These are phyloP conservation scores for Sporisorium sorghi DNA, from an alignment of 1,284 basidiomycete species.

Conservation along the genomic window DNA sequence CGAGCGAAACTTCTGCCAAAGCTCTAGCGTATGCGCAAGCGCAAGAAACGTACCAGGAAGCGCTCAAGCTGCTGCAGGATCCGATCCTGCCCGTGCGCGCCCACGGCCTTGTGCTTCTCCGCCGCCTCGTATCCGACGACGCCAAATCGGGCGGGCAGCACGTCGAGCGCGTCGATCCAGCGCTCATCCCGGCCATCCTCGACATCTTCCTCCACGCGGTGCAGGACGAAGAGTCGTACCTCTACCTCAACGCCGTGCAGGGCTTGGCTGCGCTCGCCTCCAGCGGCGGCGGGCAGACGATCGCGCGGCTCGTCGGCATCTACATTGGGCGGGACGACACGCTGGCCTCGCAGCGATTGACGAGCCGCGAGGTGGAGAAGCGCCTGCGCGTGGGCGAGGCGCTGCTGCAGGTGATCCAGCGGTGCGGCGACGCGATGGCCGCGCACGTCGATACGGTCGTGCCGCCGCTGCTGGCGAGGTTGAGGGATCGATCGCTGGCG, in stretches of 20 bases:
- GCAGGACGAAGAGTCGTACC: constrained; percentile 92
- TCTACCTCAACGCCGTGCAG: constrained; percentile 92
- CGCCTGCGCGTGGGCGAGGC: constrained; percentile 89
- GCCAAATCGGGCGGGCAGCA: constrained; percentile 25
- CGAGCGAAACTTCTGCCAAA: constrained; percentile 49
- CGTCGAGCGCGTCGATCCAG: constrained; percentile 43
- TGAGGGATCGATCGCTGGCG: constrained; percentile 54
- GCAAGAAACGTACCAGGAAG: constrained; percentile 78
- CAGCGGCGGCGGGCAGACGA: constrained; percentile 40
- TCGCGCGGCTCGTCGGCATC: constrained; percentile 49
- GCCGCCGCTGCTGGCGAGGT: constrained; percentile 50
- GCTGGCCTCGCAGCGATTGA: constrained; percentile 18
- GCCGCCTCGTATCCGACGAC: constrained; percentile 56
- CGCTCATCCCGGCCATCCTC: constrained; percentile 81
- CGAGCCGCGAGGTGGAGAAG: constrained; percentile 78
- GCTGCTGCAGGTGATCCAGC: constrained; percentile 80
- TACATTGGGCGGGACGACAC: constrained; percentile 56
- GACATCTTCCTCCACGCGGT: constrained; percentile 87
- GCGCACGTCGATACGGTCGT: constrained; percentile 70
- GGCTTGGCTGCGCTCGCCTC: constrained; percentile 76
- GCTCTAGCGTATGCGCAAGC: constrained; percentile 60
- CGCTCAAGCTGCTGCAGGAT: constrained; percentile 87
- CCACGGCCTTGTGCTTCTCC: constrained; percentile 75
- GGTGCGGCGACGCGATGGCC: constrained; percentile 78
- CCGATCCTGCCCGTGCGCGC: constrained; percentile 93